phyloP scores from a whole-genome alignment of 345 rosid species.

The Pugionium cornutum region DNA sequence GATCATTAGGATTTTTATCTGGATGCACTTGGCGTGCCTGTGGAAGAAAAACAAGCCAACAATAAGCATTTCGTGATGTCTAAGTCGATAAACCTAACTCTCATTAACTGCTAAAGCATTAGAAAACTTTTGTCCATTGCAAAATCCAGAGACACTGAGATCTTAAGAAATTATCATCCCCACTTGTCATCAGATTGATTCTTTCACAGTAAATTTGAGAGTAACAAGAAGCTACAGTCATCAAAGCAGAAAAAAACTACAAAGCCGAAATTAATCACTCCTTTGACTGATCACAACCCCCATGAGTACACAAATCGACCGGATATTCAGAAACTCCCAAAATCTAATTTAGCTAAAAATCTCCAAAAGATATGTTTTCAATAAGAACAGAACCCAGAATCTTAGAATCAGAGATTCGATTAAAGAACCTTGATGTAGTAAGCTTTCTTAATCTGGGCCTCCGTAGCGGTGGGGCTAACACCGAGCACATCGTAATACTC shows the following conservation, averaged over 20 bases:
- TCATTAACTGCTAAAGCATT: not conserved
- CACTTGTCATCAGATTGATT: not conserved
- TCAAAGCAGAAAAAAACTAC: not conserved
- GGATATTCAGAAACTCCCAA: not conserved
- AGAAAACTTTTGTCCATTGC: not conserved
- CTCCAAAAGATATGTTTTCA: not conserved
- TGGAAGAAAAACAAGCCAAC: conserved; percentile 22
- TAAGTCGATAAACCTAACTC: conserved; percentile 7
- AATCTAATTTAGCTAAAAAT: not conserved
- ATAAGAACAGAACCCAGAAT: not conserved
- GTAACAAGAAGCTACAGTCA: conserved; percentile 12
- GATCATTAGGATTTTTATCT: conserved; percentile 93
- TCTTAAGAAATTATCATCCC: conserved; percentile 4
- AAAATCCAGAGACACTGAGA: conserved; percentile 19
- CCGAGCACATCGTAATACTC: conserved; percentile 94
- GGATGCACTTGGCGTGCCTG: conserved; percentile 99
- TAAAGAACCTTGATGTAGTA: conserved; percentile 80
- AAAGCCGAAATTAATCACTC: conserved; percentile 3
- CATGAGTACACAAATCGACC: not conserved
- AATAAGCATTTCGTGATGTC: conserved; percentile 13
- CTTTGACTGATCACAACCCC: not conserved
- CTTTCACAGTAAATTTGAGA: conserved; percentile 1
- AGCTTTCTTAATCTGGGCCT: conserved; percentile 93
- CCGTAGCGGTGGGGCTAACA: conserved; percentile 87
- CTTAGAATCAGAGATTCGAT: conserved; percentile 8